Evolutionary conservation across 768 basidiomycete species (phyloP).

Genomic region (Xerocomellus intermedius): DNA sequence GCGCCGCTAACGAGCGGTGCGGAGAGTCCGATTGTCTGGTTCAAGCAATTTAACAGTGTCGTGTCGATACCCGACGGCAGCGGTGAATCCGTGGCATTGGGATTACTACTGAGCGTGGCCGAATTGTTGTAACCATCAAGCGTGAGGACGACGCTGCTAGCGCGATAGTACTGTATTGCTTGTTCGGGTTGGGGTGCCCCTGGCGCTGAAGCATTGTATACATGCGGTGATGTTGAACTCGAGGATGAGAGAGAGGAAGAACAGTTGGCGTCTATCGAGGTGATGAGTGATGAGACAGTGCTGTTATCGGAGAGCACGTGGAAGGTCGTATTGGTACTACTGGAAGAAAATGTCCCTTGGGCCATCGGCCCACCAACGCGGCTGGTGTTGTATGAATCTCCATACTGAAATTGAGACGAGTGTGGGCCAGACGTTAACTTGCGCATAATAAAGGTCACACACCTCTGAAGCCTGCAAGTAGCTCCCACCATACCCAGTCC

Average conservation of each 20-base stretch:
- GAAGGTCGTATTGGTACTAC: constrained; percentile 39
- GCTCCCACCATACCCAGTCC: constrained; percentile 35
- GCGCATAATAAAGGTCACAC: background rate
- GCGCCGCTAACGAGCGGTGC: constrained; percentile 54
- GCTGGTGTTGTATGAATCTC: constrained; percentile 40
- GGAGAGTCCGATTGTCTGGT: constrained; percentile 56
- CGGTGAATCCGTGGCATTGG: constrained; percentile 43
- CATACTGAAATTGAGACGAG: constrained; percentile 40
- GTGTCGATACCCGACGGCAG: constrained; percentile 53
- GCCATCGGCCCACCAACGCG: constrained; percentile 49
- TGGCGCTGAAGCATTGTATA: constrained; percentile 32
- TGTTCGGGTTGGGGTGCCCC: constrained; percentile 45
- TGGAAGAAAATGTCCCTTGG: constrained; percentile 41
- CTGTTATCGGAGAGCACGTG: constrained; percentile 48
- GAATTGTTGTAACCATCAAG: constrained; percentile 70
- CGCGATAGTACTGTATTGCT: constrained; percentile 66
- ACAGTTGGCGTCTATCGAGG: constrained; percentile 44
- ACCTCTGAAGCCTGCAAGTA: constrained; percentile 46
- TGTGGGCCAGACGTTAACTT: background rate
- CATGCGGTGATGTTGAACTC: constrained; percentile 30
- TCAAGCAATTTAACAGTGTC: constrained; percentile 54
- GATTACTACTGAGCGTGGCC: constrained; percentile 41
- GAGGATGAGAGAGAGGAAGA: constrained; percentile 36
- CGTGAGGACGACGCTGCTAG: constrained; percentile 59
- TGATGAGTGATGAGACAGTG: constrained; percentile 44